phyloP scores from a whole-genome alignment of 106 monocot species.

The Dendrobium catenatum region DNA sequence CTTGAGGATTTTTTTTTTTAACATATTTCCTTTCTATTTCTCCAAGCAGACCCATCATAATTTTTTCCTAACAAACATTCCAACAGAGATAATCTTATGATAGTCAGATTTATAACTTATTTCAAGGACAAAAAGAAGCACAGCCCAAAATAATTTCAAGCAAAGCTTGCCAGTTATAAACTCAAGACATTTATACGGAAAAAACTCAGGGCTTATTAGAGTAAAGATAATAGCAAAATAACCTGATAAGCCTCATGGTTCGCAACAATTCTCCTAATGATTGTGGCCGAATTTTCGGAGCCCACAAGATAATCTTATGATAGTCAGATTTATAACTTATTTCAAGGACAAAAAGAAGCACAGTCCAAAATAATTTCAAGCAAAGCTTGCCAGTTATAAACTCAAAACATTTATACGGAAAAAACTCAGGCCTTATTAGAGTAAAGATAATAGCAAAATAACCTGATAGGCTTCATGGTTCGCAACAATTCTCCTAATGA shows the following conservation, averaged over 20 bases:
- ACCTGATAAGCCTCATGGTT: constrained; percentile 45
- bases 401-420: background rate
- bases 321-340: background rate
- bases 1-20: too few relatives aligned
- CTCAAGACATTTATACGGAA: background rate
- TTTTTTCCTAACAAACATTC: background rate
- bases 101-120: background rate
- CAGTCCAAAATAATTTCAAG: background rate
- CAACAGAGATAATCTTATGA: background rate
- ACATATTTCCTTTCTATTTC: too few relatives aligned
- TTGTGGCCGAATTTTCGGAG: too few relatives aligned
- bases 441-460: background rate
- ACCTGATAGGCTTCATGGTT: constrained; percentile 45
- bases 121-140: background rate
- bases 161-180: background rate
- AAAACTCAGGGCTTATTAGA: background rate
- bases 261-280: constrained; percentile 31
- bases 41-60: background rate
- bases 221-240: background rate
- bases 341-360: background rate
- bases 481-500: constrained; percentile 31
- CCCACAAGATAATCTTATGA: background rate
- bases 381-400: background rate
- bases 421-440: background rate
- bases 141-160: background rate